Percentiles rank a stretch among this genome's conserved stretches.
Conservation (phyloP, 805 yeast species). For the Candida ulmi region DNA sequence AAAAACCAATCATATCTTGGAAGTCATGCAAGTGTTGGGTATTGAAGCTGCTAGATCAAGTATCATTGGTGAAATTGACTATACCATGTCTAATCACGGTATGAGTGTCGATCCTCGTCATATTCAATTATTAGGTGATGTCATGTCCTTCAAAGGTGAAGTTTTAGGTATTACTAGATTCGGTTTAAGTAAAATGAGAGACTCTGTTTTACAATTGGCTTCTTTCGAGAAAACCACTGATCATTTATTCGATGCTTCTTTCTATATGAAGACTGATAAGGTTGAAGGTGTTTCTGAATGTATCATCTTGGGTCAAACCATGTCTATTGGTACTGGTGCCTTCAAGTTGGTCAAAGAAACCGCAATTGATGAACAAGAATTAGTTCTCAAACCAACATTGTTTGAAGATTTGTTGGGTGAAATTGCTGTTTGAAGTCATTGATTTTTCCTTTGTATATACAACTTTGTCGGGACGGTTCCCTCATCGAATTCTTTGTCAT, state of each 20-base stretch:
- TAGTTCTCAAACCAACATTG: slow-evolving; percentile 39
- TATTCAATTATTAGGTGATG: slow-evolving; percentile 94
- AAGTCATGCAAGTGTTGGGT: slow-evolving; percentile 84
- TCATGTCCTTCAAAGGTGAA: slow-evolving; percentile 98
- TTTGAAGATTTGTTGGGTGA: slow-evolving; percentile 36
- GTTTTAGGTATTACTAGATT: slow-evolving; percentile 97
- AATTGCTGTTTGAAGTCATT: slow-evolving; percentile 1
- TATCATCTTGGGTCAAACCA: slow-evolving; percentile 95
- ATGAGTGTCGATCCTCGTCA: slow-evolving; percentile 99
- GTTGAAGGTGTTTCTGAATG: slow-evolving; percentile 98
- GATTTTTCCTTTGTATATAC: background rate
- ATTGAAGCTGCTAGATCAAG: slow-evolving; percentile 96
- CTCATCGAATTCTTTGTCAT: too few species aligned
- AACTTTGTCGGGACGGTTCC: too few species aligned
- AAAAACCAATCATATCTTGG: slow-evolving; percentile 86
- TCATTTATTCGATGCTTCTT: slow-evolving; percentile 96
- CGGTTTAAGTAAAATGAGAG: slow-evolving; percentile 98
- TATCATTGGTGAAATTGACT: slow-evolving; percentile 90
- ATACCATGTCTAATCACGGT: slow-evolving; percentile 98
- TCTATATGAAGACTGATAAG: slow-evolving; percentile 92
- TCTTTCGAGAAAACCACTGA: slow-evolving; percentile 98
- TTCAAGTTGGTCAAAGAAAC: slow-evolving; percentile 74
- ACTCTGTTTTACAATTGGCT: slow-evolving; percentile 93
- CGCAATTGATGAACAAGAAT: slow-evolving; percentile 35
- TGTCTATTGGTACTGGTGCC: slow-evolving; percentile 97